Evolutionary conservation across 495 filamentous ascomycete genomes (phyloP).

Genomic region (Geopyxis carbonaria): DNA sequence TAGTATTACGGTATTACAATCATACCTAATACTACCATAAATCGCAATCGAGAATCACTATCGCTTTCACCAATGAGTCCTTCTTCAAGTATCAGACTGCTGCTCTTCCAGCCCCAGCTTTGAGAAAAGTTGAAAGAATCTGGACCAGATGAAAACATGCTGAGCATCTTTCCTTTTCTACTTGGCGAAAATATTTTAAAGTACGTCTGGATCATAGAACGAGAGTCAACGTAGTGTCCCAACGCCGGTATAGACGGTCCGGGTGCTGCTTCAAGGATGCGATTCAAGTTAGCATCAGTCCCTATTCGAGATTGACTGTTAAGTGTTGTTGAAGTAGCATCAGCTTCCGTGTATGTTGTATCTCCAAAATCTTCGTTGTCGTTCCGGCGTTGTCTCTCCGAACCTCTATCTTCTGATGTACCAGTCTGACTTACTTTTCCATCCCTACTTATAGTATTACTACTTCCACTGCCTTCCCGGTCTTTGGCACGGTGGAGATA

Average conservation of each 20-base stretch:
- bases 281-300: no score
- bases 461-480: slow-evolving; percentile 29
- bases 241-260: slow-evolving; percentile 29
- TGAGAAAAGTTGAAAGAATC: slow-evolving; percentile 47
- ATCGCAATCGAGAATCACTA: slow-evolving; percentile 35
- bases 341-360: no score
- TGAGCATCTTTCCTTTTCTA: slow-evolving; percentile 39
- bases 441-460: slow-evolving; percentile 6
- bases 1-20: no score
- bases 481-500: slow-evolving; percentile 46
- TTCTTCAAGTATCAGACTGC: slow-evolving; percentile 40
- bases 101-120: slow-evolving; percentile 48
- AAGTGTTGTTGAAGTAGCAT: slow-evolving; percentile 15
- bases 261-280: no score
- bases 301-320: no score
- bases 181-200: slow-evolving; percentile 46
- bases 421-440: background rate
- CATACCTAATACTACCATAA: slow-evolving; percentile 41
- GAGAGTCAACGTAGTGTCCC: slow-evolving; percentile 36
- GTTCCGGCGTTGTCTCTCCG: no score
- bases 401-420: background rate
- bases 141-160: slow-evolving; percentile 40
- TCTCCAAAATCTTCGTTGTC: slow-evolving; percentile 18
- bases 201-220: slow-evolving; percentile 43
- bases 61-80: slow-evolving; percentile 27